Evolutionary conservation across 495 filamentous ascomycete genomes (phyloP).

Genomic region (Tuber borchii): DNA sequence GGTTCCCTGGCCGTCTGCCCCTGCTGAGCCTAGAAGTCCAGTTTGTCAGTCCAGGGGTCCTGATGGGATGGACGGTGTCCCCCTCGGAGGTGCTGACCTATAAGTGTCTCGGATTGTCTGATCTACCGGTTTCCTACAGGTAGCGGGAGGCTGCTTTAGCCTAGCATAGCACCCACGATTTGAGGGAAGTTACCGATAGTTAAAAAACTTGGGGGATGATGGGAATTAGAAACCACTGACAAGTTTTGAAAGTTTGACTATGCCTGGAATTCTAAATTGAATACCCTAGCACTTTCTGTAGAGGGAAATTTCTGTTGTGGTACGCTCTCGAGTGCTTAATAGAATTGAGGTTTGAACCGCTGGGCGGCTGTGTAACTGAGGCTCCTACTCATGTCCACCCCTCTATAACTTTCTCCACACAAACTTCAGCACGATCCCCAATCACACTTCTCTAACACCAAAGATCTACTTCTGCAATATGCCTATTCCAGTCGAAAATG

Average conservation of each 20-base stretch:
- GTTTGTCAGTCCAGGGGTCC: too few species aligned
- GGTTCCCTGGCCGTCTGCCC: too few species aligned
- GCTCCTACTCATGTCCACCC: neutral
- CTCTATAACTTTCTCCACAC: neutral
- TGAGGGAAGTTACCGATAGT: too few species aligned
- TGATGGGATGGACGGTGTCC: too few species aligned
- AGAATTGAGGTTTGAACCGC: neutral
- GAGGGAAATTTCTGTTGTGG: neutral
- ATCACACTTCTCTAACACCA: neutral
- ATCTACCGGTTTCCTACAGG: too few species aligned
- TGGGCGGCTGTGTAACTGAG: neutral
- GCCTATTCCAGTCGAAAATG: conserved; percentile 45
- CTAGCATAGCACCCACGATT: too few species aligned
- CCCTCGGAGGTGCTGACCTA: too few species aligned
- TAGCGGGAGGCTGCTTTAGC: too few species aligned
- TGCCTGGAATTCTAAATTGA: neutral
- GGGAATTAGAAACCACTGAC: neutral
- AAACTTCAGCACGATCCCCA: neutral
- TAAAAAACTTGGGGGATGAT: neutral
- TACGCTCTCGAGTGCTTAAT: neutral
- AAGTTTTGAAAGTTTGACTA: neutral
- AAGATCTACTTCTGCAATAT: conserved; percentile 10
- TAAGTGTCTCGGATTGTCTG: too few species aligned
- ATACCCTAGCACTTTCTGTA: neutral
- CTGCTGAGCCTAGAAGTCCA: too few species aligned